These are phyloP conservation scores for Rhodotorula kratochvilovae DNA, from an alignment of 768 basidiomycete species.

Conservation along the genomic window DNA sequence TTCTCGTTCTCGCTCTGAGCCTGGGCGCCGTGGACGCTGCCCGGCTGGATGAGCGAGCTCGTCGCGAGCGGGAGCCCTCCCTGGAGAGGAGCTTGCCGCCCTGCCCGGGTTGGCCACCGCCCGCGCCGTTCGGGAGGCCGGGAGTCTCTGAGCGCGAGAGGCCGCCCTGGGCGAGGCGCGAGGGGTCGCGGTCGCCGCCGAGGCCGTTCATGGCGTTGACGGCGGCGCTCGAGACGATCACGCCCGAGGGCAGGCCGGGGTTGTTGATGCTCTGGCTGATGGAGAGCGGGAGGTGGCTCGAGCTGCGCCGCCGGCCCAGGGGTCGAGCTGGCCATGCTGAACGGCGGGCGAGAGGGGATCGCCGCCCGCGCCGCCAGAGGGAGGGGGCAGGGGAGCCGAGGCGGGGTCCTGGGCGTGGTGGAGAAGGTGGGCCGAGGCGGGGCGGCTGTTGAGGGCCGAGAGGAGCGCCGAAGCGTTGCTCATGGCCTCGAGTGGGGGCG, in stretches of 20 bases:
- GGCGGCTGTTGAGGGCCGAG: slow-evolving; percentile 32
- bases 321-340: slow-evolving; percentile 44
- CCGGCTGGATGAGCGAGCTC: slow-evolving; percentile 38
- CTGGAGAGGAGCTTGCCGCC: slow-evolving; percentile 32
- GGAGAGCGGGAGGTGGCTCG: slow-evolving; percentile 35
- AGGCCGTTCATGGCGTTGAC: slow-evolving; percentile 37
- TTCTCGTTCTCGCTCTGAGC: slow-evolving; percentile 61
- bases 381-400: not conserved
- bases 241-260: slow-evolving; percentile 42
- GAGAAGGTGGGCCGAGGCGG: not conserved
- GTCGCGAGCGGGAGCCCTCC: slow-evolving; percentile 16
- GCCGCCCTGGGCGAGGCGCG: not conserved
- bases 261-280: slow-evolving; percentile 45
- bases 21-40: slow-evolving; percentile 34
- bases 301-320: slow-evolving; percentile 4
- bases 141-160: slow-evolving; percentile 36
- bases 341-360: slow-evolving; percentile 39
- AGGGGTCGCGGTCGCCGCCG: slow-evolving; percentile 13
- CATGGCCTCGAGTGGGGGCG: not conserved
- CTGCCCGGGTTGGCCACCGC: slow-evolving; percentile 13
- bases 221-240: slow-evolving; percentile 38
- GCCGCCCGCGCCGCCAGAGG: slow-evolving; percentile 9
- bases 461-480: slow-evolving; percentile 33
- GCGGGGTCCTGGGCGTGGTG: not conserved
- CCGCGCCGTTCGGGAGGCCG: slow-evolving; percentile 32